A percentile compares a stretch with the other conserved stretches of the same genome.
Conservation (phyloP, 2,329 filamentous ascomycete genomes). For the Daldinia sp. region DNA sequence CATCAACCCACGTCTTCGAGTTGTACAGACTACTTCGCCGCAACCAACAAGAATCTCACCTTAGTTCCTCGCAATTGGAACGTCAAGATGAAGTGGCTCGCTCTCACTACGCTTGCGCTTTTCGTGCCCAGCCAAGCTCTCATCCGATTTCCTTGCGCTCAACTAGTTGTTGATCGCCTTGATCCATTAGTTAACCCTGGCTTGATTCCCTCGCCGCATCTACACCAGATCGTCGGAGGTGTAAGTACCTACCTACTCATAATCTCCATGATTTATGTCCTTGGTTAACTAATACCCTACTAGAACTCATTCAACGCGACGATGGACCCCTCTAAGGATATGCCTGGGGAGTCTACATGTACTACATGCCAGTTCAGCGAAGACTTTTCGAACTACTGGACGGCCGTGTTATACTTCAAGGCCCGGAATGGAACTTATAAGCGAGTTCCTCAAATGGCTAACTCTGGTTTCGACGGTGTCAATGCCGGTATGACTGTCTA, state of each 20-base stretch:
- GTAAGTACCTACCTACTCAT: background rate
- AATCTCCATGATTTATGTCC: background rate
- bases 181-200: conserved; percentile 16
- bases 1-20: background rate
- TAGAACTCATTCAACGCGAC: conserved; percentile 10
- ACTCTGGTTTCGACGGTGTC: background rate
- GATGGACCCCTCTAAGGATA: conserved; percentile 5
- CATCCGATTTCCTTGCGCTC: conserved; percentile 21
- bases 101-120: conserved; percentile 21
- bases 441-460: conserved; percentile 6
- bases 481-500: conserved; percentile 10
- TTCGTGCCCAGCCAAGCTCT: conserved; percentile 22
- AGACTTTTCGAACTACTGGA: conserved; percentile 10
- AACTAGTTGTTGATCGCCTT: conserved; percentile 21
- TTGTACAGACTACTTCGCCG: background rate
- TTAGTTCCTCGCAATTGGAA: background rate
- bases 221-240: conserved; percentile 4
- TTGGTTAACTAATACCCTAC: background rate
- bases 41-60: background rate
- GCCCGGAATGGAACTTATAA: conserved; percentile 5
- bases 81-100: conserved; percentile 25
- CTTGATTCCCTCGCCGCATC: background rate
- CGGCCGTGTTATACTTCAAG: conserved; percentile 5
- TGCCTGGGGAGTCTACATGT: conserved; percentile 7
- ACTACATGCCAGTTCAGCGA: conserved; percentile 3